Evolutionary conservation across 306 rosid genomes (phyloP).

Genomic region (Carpinus viminea): DNA sequence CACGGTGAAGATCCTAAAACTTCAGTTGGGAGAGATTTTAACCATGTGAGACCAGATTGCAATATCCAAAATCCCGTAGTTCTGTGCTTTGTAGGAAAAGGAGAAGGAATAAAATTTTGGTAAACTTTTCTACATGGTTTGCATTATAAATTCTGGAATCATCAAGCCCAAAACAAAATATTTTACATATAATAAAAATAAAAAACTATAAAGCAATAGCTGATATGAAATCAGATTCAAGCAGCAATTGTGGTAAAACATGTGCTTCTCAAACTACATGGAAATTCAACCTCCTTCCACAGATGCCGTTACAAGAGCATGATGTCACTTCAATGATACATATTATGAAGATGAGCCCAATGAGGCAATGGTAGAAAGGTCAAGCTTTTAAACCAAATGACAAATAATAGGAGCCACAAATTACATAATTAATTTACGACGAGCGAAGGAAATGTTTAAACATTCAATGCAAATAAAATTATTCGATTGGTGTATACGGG

Average conservation of each 20-base stretch:
- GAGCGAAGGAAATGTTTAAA: neutral
- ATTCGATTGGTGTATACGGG: neutral
- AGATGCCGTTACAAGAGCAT: neutral
- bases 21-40: neutral
- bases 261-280: neutral
- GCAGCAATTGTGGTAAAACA: neutral
- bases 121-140: neutral
- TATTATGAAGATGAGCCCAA: neutral
- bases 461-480: neutral
- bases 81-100: neutral
- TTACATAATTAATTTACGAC: neutral
- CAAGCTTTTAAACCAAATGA: neutral
- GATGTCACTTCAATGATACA: neutral
- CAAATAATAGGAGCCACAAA: neutral
- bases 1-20: neutral
- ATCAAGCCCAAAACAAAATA: neutral
- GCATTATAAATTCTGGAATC: neutral
- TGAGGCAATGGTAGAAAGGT: neutral
- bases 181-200: neutral
- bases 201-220: neutral
- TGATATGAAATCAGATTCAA: neutral
- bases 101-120: neutral
- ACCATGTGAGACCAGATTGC: slow-evolving; percentile 2
- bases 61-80: neutral
- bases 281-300: neutral